Evolutionary conservation across 2,329 filamentous ascomycete species (phyloP).

Genomic region (Helotiales sp.): DNA sequence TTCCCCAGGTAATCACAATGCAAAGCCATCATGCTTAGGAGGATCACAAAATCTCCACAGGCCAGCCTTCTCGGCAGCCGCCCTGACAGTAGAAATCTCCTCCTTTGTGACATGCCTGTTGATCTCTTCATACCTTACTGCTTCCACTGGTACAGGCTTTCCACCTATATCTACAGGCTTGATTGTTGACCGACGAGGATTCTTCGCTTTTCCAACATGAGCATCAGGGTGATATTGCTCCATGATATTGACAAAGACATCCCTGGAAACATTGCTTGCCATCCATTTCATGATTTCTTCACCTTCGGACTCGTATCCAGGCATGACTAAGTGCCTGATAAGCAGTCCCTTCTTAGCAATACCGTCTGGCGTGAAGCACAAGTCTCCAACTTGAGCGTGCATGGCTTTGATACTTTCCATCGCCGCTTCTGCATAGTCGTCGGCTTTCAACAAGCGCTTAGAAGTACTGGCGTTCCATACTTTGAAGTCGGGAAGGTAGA

Average conservation of each 20-base stretch:
- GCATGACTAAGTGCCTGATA: conserved; percentile 84
- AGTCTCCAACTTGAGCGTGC: conserved; percentile 80
- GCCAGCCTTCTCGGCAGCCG: conserved; percentile 72
- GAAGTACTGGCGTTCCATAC: conserved; percentile 73
- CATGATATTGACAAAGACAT: conserved; percentile 86
- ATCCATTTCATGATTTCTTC: conserved; percentile 77
- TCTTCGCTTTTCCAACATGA: conserved; percentile 75
- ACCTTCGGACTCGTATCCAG: conserved; percentile 75
- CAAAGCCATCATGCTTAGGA: conserved; percentile 39
- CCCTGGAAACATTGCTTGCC: conserved; percentile 71
- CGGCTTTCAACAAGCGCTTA: conserved; percentile 75
- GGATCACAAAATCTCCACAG: conserved; percentile 80
- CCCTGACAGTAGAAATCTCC: conserved; percentile 69
- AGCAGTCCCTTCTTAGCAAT: conserved; percentile 79
- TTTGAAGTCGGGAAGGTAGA: conserved; percentile 90
- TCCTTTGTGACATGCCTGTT: conserved; percentile 70
- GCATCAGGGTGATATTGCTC: conserved; percentile 84
- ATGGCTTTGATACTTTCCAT: conserved; percentile 80
- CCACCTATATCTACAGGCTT: conserved; percentile 38
- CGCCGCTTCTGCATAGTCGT: conserved; percentile 74
- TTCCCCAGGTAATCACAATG: neutral
- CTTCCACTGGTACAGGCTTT: conserved; percentile 37
- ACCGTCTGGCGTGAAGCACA: conserved; percentile 81
- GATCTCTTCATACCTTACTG: conserved; percentile 75
- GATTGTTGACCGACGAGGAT: conserved; percentile 41